Evolutionary conservation across 2,329 filamentous ascomycete genomes (phyloP).

Genomic region (Domatiomyces globalis): DNA sequence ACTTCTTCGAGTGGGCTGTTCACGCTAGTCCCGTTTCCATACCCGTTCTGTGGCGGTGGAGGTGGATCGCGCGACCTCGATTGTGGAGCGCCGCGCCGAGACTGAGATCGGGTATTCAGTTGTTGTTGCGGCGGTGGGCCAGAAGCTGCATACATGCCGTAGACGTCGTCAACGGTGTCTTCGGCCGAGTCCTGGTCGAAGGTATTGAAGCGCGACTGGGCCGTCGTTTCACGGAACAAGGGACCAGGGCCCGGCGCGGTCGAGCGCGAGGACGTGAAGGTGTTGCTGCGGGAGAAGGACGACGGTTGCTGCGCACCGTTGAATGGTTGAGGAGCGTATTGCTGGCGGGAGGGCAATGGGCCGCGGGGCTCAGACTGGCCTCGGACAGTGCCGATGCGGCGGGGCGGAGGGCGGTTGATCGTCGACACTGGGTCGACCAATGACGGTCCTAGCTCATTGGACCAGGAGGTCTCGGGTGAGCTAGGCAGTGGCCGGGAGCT

Average conservation of each 20-base stretch:
- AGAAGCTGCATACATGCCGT: slow-evolving; percentile 21
- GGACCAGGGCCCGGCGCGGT: slow-evolving; percentile 18
- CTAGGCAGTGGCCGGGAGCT: slow-evolving; percentile 11
- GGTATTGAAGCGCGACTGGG: slow-evolving; percentile 2
- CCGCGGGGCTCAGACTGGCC: slow-evolving; percentile 40
- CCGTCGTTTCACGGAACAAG: slow-evolving; percentile 22
- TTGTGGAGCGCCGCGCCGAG: slow-evolving; percentile 9
- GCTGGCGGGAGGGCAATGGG: slow-evolving; percentile 19
- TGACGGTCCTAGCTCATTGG: not conserved
- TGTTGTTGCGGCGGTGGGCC: slow-evolving; percentile 6
- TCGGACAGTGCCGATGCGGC: slow-evolving; percentile 30
- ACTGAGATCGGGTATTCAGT: slow-evolving; percentile 16
- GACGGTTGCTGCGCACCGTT: no score
- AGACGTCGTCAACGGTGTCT: slow-evolving; percentile 30
- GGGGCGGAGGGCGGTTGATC: slow-evolving; percentile 2
- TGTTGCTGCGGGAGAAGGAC: not conserved
- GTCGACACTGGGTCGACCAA: slow-evolving; percentile 7
- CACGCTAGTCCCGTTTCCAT: slow-evolving; percentile 20
- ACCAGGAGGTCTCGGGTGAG: slow-evolving; percentile 20
- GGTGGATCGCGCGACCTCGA: not conserved
- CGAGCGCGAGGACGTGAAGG: not conserved
- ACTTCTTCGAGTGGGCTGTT: slow-evolving; percentile 56
- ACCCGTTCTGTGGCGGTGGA: not conserved
- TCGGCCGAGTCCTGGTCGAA: slow-evolving; percentile 8
- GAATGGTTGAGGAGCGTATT: slow-evolving; percentile 20